phyloP scores from a whole-genome alignment of 164 flowering plant genomes.

The Chloranthus sessilifolius region DNA sequence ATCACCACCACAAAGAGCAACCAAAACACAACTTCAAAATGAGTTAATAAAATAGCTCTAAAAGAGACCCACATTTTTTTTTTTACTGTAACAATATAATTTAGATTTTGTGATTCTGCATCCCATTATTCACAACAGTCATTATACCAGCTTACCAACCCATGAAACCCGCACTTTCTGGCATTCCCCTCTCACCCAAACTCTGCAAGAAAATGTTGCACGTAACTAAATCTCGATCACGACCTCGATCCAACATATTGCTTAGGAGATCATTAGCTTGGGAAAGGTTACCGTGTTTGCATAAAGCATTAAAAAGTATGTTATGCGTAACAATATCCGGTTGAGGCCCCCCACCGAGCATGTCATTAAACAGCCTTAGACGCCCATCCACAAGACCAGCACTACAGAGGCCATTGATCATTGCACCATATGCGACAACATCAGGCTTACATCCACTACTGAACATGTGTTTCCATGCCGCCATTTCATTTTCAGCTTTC shows the following conservation, averaged over 20 bases:
- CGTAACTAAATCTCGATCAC: conserved; percentile 69
- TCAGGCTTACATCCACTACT: conserved; percentile 62
- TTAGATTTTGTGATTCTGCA: too few relatives aligned
- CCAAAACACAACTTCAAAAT: too few relatives aligned
- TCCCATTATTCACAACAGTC: too few relatives aligned
- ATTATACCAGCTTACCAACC: too few relatives aligned
- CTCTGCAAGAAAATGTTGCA: conserved; percentile 62
- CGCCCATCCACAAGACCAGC: conserved; percentile 61
- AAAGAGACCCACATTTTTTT: too few relatives aligned
- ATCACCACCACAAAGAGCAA: too few relatives aligned
- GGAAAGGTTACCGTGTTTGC: conserved; percentile 41
- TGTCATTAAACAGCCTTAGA: conserved; percentile 57
- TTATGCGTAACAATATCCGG: conserved; percentile 84
- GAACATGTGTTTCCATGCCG: conserved; percentile 71
- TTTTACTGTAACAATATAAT: too few relatives aligned
- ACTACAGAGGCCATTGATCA: conserved; percentile 78
- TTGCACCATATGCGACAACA: conserved; percentile 68
- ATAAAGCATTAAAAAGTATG: conserved; percentile 60
- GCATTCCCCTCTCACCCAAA: conserved; percentile 46
- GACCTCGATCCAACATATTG: conserved; percentile 60
- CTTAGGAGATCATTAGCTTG: conserved; percentile 63
- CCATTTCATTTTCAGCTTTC: conserved; percentile 57
- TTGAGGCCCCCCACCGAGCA: conserved; percentile 57
- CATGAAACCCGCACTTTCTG: too few relatives aligned
- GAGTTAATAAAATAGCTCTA: too few relatives aligned